phyloP scores from a whole-genome alignment of 352 stramenopile species.

The Globisporangium mamillatum region DNA sequence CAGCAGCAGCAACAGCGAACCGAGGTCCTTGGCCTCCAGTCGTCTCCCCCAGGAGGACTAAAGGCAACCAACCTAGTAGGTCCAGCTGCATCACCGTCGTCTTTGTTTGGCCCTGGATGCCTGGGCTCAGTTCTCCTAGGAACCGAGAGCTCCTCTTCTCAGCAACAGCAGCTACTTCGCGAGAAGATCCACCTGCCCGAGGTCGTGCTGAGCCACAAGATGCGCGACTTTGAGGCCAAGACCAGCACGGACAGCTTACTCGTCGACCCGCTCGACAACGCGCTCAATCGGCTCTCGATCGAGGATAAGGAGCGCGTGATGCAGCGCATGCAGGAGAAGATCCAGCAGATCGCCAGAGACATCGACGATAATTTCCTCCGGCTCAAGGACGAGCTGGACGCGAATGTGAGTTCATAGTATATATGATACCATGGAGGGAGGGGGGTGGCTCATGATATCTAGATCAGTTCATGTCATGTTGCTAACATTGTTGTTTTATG shows the following conservation, averaged over 20 bases:
- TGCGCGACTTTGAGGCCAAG: conserved; percentile 75
- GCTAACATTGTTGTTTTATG: not conserved
- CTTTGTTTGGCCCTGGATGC: not conserved
- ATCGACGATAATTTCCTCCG: conserved; percentile 56
- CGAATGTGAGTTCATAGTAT: conserved; percentile 22
- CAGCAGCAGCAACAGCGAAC: not conserved
- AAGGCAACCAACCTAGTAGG: not conserved
- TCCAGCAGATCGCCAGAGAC: conserved; percentile 51
- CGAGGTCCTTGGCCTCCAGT: not conserved
- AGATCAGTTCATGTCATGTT: not conserved
- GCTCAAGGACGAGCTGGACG: conserved; percentile 50
- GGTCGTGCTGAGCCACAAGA: conserved; percentile 74
- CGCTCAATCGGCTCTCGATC: conserved; percentile 49
- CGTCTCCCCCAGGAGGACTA: not conserved
- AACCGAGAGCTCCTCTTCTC: not conserved
- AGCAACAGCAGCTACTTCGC: not conserved
- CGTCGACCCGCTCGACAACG: conserved; percentile 53
- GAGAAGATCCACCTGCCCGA: conserved; percentile 64
- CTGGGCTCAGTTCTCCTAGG: not conserved
- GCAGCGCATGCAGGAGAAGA: conserved; percentile 65
- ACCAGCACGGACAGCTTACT: conserved; percentile 48
- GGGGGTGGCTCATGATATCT: no score
- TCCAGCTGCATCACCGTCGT: not conserved
- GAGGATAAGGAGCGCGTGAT: conserved; percentile 78
- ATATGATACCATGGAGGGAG: no score